Percentiles rank a stretch among this genome's conserved stretches.
Conservation (phyloP, 2,329 filamentous ascomycete species). For the Aquanectria penicillioides region DNA sequence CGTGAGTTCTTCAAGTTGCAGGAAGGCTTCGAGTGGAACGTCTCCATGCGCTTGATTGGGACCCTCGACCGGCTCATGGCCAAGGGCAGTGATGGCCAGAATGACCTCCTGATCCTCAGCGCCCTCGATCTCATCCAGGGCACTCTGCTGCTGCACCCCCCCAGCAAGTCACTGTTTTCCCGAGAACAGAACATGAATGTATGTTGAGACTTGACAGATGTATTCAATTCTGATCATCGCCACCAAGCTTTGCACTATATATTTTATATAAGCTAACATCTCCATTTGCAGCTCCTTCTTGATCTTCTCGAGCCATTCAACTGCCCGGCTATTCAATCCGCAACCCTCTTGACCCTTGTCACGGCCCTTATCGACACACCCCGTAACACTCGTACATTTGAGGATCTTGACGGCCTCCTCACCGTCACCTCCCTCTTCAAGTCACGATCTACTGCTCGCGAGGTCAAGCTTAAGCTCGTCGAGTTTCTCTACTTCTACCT, state of each 20-base stretch:
- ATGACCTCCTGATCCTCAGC: slow-evolving; percentile 88
- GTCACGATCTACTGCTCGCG: slow-evolving; percentile 82
- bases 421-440: slow-evolving; percentile 95
- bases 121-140: slow-evolving; percentile 92
- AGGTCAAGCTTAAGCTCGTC: slow-evolving; percentile 94
- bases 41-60: slow-evolving; percentile 84
- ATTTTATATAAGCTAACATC: too few relatives aligned
- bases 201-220: slow-evolving; percentile 42
- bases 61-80: slow-evolving; percentile 89
- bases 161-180: slow-evolving; percentile 86
- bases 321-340: slow-evolving; percentile 90
- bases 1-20: slow-evolving; percentile 96
- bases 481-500: slow-evolving; percentile 99
- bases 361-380: slow-evolving; percentile 88
- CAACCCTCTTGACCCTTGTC: slow-evolving; percentile 89
- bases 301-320: slow-evolving; percentile 94
- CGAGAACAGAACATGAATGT: slow-evolving; percentile 96
- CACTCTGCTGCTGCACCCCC: slow-evolving; percentile 85
- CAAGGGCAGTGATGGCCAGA: slow-evolving; percentile 82
- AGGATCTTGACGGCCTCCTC: slow-evolving; percentile 88
- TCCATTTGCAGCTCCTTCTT: slow-evolving; percentile 75
- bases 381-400: slow-evolving; percentile 89
- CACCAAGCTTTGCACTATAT: background rate
- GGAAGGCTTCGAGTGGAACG: slow-evolving; percentile 98
- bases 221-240: background rate